A percentile compares a stretch with the other conserved stretches of the same genome.
These are phyloP conservation scores for Talaromyces trachyspermus DNA, from an alignment of 495 filamentous ascomycete genomes.

Conservation along the genomic window DNA sequence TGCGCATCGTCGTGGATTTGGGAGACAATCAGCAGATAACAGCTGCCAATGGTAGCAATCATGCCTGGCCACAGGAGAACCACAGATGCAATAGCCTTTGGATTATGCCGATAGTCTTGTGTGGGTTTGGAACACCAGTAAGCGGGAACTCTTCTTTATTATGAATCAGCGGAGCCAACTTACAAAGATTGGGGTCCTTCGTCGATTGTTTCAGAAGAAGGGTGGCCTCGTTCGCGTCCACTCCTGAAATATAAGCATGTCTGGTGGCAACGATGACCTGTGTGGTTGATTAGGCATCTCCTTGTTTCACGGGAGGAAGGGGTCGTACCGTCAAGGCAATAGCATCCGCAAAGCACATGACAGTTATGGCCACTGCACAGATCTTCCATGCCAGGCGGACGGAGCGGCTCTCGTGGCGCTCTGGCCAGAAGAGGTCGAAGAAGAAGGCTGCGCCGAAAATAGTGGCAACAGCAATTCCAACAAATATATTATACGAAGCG, in stretches of 20 bases:
- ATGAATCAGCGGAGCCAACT: constrained; percentile 11
- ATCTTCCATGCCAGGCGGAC: constrained; percentile 42
- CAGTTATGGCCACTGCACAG: constrained; percentile 30
- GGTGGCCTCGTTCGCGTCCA: constrained; percentile 16
- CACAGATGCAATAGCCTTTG: constrained; percentile 30
- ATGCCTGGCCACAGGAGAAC: constrained; percentile 35
- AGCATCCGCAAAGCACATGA: constrained; percentile 33
- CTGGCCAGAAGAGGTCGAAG: constrained; percentile 49
- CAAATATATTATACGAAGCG: constrained; percentile 45
- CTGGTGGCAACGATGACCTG: constrained; percentile 34
- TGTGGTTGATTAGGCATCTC: neutral
- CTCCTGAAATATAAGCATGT: constrained; percentile 26
- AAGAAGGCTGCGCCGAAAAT: constrained; percentile 49
- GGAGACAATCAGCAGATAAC: constrained; percentile 22
- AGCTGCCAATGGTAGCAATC: constrained; percentile 22
- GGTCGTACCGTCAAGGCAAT: constrained; percentile 31
- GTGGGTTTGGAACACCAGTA: no score
- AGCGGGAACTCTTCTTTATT: no score
- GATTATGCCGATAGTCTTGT: constrained; percentile 31
- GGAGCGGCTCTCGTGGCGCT: constrained; percentile 32
- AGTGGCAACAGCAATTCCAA: constrained; percentile 43
- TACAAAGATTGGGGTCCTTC: constrained; percentile 22
- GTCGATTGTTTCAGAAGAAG: constrained; percentile 18
- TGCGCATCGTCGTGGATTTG: constrained; percentile 21
- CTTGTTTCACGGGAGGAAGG: neutral